Conservation (phyloP, 768 basidiomycete species). For the Rhodocollybia butyracea region DNA sequence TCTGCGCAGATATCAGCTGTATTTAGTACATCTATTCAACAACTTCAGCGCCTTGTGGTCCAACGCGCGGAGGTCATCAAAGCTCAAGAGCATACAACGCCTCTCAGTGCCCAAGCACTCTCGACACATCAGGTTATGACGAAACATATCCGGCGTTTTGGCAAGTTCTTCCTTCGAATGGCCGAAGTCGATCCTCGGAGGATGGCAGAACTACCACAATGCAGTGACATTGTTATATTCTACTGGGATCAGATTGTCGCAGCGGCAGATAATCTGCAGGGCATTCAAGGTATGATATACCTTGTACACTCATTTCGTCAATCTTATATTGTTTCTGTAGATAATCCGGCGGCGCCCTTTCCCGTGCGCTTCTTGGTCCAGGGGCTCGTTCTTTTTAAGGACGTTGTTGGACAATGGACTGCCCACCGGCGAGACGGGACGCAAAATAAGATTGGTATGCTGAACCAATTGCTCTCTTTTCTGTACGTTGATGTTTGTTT, state of each 20-base stretch:
- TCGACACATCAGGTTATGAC: slow-evolving; percentile 57
- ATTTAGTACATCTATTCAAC: slow-evolving; percentile 56
- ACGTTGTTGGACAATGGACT: slow-evolving; percentile 76
- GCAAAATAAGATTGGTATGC: slow-evolving; percentile 56
- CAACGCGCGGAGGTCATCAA: background rate
- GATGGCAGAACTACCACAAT: slow-evolving; percentile 63
- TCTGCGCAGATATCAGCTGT: slow-evolving; percentile 51
- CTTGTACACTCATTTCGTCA: background rate
- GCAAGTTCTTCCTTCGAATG: slow-evolving; percentile 77
- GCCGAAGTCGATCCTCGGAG: slow-evolving; percentile 57
- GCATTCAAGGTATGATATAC: slow-evolving; percentile 38
- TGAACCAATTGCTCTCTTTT: background rate
- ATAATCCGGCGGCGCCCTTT: slow-evolving; percentile 67
- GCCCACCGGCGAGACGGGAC: slow-evolving; percentile 59
- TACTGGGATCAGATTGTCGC: slow-evolving; percentile 81
- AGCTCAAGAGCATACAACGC: slow-evolving; percentile 1
- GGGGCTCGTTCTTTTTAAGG: slow-evolving; percentile 83
- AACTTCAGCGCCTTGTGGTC: slow-evolving; percentile 33
- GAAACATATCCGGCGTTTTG: slow-evolving; percentile 66
- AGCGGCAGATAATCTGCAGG: slow-evolving; percentile 54
- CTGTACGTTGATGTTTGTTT: background rate
- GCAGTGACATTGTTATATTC: slow-evolving; percentile 66
- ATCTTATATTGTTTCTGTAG: background rate
- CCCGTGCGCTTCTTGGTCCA: slow-evolving; percentile 82
- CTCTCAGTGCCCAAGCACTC: slow-evolving; percentile 25